Conservation (phyloP, 1,139 yeast genomes). For the Nakaseomyces bracarensis region DNA sequence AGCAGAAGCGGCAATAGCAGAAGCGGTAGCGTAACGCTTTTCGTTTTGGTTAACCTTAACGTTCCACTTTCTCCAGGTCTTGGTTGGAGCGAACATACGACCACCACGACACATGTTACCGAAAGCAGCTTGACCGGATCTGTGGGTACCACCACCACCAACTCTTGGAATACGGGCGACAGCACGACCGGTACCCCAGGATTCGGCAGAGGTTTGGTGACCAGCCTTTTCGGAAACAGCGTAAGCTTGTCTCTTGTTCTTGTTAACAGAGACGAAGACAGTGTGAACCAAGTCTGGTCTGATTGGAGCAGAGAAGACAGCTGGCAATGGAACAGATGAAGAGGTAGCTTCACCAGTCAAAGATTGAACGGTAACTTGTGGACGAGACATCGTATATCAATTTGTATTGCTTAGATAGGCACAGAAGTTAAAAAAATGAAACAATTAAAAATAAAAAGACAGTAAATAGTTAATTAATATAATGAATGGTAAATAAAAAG, state of each 20-base stretch:
- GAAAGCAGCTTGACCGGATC: slow-evolving; percentile 99
- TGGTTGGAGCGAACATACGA: slow-evolving; percentile 99
- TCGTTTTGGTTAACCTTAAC: slow-evolving; percentile 99
- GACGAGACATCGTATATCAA: slow-evolving; percentile 65
- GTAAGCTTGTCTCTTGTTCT: slow-evolving; percentile 99
- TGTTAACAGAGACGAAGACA: slow-evolving; percentile 96
- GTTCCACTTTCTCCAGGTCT: slow-evolving; percentile 99
- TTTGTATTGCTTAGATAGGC: slow-evolving; percentile 3
- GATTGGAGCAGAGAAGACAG: slow-evolving; percentile 99
- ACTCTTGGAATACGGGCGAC: slow-evolving; percentile 99
- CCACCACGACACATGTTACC: slow-evolving; percentile 99
- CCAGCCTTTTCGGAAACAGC: slow-evolving; percentile 99
- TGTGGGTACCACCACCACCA: slow-evolving; percentile 99
- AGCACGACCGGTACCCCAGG: slow-evolving; percentile 99
- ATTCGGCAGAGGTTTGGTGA: slow-evolving; percentile 99
- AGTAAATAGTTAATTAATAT: no score
- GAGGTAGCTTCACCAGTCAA: slow-evolving; percentile 81
- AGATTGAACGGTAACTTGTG: slow-evolving; percentile 94
- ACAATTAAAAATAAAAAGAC: not conserved
- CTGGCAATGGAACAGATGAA: slow-evolving; percentile 87
- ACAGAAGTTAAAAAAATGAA: not conserved
- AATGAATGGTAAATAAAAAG: not conserved
- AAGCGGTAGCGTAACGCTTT: slow-evolving; percentile 99
- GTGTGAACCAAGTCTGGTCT: slow-evolving; percentile 99
- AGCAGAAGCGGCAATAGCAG: slow-evolving; percentile 99